These are phyloP conservation scores for Cucurbita pepo DNA, from an alignment of 306 rosid genomes.

Conservation along the genomic window DNA sequence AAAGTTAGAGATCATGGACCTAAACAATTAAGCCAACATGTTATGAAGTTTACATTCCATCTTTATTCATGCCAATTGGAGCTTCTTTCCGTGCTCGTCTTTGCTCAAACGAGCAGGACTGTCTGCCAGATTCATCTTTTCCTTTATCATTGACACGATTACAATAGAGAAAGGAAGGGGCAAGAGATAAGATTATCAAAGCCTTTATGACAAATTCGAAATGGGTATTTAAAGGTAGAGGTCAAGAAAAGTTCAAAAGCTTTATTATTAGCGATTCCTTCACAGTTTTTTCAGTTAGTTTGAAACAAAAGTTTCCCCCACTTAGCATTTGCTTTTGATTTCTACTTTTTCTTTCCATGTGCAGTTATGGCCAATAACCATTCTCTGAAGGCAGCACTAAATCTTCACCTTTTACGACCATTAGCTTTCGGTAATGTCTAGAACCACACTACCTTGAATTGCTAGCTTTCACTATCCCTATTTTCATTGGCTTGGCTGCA, in stretches of 20 bases:
- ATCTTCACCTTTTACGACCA: neutral
- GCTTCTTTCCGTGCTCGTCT: neutral
- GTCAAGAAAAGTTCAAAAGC: neutral
- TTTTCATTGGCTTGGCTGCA: neutral
- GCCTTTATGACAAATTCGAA: neutral
- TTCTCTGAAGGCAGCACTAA: neutral
- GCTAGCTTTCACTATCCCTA: neutral
- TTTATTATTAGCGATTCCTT: neutral
- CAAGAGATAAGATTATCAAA: neutral
- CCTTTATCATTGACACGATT: neutral
- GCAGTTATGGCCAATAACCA: neutral
- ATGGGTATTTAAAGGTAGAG: neutral
- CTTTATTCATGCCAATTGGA: neutral
- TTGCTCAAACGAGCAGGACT: neutral
- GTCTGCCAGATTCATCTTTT: neutral
- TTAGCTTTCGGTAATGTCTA: neutral
- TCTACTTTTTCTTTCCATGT: neutral
- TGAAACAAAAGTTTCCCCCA: neutral
- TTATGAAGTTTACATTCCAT: neutral
- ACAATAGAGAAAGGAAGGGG: neutral
- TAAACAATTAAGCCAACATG: neutral
- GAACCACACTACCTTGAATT: neutral
- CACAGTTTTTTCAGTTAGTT: conserved; percentile 2
- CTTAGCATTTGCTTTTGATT: neutral
- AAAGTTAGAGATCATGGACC: neutral